Conservation (phyloP, 768 basidiomycete genomes). For the Pleurotus tuber-regium region DNA sequence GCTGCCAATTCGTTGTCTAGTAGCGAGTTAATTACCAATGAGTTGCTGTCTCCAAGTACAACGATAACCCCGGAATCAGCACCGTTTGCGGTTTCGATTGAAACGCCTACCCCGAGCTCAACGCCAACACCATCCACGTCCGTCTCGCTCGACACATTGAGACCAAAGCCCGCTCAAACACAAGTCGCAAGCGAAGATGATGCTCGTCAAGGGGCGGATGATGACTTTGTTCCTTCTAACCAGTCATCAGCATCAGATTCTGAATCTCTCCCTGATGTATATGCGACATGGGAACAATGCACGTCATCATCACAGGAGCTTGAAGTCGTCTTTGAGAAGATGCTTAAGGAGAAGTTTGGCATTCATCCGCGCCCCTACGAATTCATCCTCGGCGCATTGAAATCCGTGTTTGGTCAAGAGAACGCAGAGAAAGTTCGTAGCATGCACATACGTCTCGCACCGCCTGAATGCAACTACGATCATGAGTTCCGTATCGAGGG, state of each 20-base stretch:
- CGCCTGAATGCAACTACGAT: conserved; percentile 29
- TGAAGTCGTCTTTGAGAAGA: conserved; percentile 57
- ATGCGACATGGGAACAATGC: conserved; percentile 38
- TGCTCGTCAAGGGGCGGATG: neutral
- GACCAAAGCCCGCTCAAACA: conserved; percentile 16
- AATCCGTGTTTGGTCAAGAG: conserved; percentile 49
- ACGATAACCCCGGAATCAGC: conserved; percentile 1
- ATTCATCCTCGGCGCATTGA: conserved; percentile 43
- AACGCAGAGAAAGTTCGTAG: conserved; percentile 41
- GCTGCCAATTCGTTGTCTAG: neutral
- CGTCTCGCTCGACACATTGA: neutral
- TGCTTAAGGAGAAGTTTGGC: conserved; percentile 51
- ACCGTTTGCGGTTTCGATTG: neutral
- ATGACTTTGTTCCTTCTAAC: conserved; percentile 6
- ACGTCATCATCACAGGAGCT: conserved; percentile 40
- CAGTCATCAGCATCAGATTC: neutral
- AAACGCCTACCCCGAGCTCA: neutral
- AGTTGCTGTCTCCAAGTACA: neutral
- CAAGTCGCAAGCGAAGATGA: conserved; percentile 18
- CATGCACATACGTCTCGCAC: conserved; percentile 58
- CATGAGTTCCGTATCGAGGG: conserved; percentile 22
- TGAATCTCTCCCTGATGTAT: neutral
- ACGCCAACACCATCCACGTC: neutral
- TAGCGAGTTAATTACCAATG: neutral
- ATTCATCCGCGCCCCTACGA: conserved; percentile 52